These are phyloP conservation scores for Neonectria neomacrospora DNA, from an alignment of 2,329 filamentous ascomycete genomes.

Conservation along the genomic window DNA sequence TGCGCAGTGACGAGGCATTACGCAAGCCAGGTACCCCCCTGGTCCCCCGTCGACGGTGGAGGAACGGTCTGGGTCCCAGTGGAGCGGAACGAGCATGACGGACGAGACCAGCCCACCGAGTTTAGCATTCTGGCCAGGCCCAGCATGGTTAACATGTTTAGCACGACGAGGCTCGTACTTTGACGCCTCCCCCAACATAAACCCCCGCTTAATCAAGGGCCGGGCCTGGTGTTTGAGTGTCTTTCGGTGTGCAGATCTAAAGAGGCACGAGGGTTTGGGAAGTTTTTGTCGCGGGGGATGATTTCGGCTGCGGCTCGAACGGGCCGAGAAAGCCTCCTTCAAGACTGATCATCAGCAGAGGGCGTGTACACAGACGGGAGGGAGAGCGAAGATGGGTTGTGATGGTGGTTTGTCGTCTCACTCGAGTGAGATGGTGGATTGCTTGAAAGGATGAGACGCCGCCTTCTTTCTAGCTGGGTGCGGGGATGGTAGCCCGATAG, in stretches of 20 bases:
- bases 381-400: neutral
- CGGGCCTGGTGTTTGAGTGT: neutral
- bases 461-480: neutral
- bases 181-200: conserved; percentile 6
- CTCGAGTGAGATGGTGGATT: neutral
- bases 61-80: conserved; percentile 40
- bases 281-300: neutral
- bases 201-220: conserved; percentile 1
- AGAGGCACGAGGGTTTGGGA: neutral
- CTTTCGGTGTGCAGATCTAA: neutral
- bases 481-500: conserved; percentile 19
- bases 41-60: conserved; percentile 22
- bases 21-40: conserved; percentile 34
- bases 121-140: conserved; percentile 15
- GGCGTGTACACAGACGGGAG: neutral
- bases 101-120: conserved; percentile 19
- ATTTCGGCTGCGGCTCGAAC: conserved; percentile 1
- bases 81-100: conserved; percentile 29
- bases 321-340: conserved; percentile 3
- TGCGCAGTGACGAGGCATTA: conserved; percentile 27
- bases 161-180: neutral
- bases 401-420: neutral
- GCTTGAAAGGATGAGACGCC: neutral
- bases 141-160: neutral
- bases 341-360: neutral